These are phyloP conservation scores for Carpinus viminea DNA, from an alignment of 306 rosid genomes.

Conservation along the genomic window DNA sequence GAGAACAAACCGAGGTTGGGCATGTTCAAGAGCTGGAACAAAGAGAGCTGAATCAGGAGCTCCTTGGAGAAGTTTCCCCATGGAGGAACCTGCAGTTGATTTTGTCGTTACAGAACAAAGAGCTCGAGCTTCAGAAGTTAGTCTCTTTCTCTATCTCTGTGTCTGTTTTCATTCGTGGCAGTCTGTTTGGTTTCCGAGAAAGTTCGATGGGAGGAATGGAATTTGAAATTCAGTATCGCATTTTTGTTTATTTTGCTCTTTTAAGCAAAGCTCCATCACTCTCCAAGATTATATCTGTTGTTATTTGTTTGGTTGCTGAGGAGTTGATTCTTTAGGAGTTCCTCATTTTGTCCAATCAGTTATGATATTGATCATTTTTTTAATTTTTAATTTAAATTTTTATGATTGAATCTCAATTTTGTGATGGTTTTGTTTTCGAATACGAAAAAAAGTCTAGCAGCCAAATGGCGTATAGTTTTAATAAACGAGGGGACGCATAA, in stretches of 20 bases:
- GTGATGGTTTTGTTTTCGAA: no score
- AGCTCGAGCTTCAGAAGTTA: constrained; percentile 59
- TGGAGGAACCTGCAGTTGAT: constrained; percentile 80
- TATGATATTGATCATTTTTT: not conserved
- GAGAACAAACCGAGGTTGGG: constrained; percentile 20
- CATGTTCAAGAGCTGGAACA: constrained; percentile 10
- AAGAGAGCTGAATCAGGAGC: constrained; percentile 10
- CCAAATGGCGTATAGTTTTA: no score
- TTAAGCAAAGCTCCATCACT: no score
- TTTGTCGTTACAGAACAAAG: constrained; percentile 56
- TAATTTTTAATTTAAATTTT: not conserved
- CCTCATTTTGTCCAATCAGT: not conserved
- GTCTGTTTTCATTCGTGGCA: not conserved
- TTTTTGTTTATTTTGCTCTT: not conserved
- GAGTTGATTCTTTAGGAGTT: not conserved
- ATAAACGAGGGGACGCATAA: no score
- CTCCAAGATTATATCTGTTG: no score
- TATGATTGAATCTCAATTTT: not conserved
- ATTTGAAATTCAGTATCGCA: not conserved
- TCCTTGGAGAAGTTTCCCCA: constrained; percentile 30
- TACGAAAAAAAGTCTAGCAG: no score
- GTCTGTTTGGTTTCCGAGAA: constrained; percentile 11
- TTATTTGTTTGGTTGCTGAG: not conserved
- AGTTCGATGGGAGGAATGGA: not conserved
- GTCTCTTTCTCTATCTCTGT: constrained; percentile 10